Conservation (phyloP, 495 filamentous ascomycete species). For the Daldinia grandis region DNA sequence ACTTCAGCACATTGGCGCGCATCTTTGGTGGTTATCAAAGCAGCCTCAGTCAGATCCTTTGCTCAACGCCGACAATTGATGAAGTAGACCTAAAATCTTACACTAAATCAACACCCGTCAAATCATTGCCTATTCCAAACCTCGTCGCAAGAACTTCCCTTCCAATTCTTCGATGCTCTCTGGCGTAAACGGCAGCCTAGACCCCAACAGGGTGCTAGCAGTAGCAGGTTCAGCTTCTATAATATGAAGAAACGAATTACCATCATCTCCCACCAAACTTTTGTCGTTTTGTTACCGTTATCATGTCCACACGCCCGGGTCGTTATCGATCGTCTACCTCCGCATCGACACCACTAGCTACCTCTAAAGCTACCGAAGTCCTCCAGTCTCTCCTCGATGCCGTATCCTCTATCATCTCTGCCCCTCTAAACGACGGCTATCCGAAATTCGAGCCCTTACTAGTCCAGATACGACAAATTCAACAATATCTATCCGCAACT, state of each 20-base stretch:
- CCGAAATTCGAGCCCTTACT: conserved; percentile 54
- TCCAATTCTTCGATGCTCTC: conserved; percentile 45
- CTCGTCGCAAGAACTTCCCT: conserved; percentile 22
- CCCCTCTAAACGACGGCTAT: conserved; percentile 43
- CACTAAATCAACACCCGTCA: not conserved
- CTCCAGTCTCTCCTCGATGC: conserved; percentile 67
- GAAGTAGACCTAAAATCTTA: conserved; percentile 7
- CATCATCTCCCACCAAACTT: conserved; percentile 26
- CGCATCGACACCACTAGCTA: conserved; percentile 60
- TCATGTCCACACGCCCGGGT: conserved; percentile 59
- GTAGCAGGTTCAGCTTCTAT: conserved; percentile 25
- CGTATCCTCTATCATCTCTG: conserved; percentile 48
- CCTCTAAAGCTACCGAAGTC: conserved; percentile 66
- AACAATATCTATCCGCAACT: conserved; percentile 58
- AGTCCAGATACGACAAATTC: conserved; percentile 53
- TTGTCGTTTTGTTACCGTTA: conserved; percentile 31
- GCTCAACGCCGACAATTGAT: not conserved
- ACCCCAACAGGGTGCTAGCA: conserved; percentile 45
- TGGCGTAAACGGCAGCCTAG: conserved; percentile 45
- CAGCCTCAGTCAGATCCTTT: not conserved
- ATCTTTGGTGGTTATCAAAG: not conserved
- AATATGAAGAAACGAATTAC: conserved; percentile 41
- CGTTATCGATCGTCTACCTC: conserved; percentile 71
- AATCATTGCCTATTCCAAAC: not conserved
- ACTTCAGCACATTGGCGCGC: not conserved